A percentile compares a stretch with the other conserved stretches of the same genome.
phyloP scores from a whole-genome alignment of 306 rosid genomes.

The Casuarina cunninghamiana region DNA sequence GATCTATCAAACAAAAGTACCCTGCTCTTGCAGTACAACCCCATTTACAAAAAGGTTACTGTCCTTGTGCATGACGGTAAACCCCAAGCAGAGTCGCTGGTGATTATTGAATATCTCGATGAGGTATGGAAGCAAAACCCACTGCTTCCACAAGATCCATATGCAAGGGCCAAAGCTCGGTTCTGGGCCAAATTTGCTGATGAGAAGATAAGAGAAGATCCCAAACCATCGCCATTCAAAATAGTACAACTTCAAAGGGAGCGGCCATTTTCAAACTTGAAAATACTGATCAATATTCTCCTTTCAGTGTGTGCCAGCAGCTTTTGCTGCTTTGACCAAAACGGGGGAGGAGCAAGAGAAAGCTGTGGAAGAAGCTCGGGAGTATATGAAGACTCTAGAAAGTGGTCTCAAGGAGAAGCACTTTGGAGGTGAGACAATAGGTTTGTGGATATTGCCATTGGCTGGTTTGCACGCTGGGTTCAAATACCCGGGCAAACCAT shows the following conservation, averaged over 20 bases:
- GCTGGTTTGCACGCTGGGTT: conserved; percentile 43
- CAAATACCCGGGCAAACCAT: conserved; percentile 32
- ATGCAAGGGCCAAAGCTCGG: conserved; percentile 43
- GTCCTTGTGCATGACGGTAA: conserved; percentile 48
- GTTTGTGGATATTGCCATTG: conserved; percentile 48
- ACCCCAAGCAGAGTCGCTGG: conserved; percentile 43
- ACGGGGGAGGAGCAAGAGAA: conserved; percentile 48
- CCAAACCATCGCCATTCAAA: background rate
- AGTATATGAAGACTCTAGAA: conserved; percentile 49
- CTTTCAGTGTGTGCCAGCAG: conserved; percentile 40
- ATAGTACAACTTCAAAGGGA: too few species aligned
- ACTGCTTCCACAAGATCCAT: conserved; percentile 45
- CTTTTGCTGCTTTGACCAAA: conserved; percentile 31
- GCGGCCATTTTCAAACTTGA: too few species aligned
- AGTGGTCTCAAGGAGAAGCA: conserved; percentile 37
- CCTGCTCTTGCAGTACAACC: conserved; percentile 45
- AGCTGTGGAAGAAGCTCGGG: conserved; percentile 42
- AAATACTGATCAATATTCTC: background rate
- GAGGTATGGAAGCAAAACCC: conserved; percentile 49
- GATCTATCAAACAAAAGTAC: conserved; percentile 42
- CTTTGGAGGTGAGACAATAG: conserved; percentile 49
- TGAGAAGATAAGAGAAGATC: conserved; percentile 35
- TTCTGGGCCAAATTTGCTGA: conserved; percentile 49
- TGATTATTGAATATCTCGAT: conserved; percentile 46
- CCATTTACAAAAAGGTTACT: conserved; percentile 41